A percentile compares a stretch with the other conserved stretches of the same genome.
Evolutionary conservation across 805 yeast species (phyloP).

Genomic region (Candida andamanensis): DNA sequence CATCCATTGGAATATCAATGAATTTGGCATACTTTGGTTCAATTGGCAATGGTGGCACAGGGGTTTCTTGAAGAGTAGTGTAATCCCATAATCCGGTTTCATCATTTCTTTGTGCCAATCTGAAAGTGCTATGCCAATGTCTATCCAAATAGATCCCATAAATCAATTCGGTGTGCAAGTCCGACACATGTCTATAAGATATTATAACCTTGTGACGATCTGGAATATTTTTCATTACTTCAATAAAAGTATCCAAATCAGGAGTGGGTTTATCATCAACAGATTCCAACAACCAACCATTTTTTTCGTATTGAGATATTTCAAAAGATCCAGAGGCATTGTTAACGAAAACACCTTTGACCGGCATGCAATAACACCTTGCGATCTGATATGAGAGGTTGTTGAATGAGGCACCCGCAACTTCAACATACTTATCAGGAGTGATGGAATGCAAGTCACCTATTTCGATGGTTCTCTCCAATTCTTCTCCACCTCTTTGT

Average conservation of each 20-base stretch:
- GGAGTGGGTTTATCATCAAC: constrained; percentile 71
- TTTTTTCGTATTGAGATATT: constrained; percentile 50
- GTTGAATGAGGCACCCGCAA: constrained; percentile 83
- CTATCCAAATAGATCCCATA: constrained; percentile 72
- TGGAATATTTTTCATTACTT: constrained; percentile 73
- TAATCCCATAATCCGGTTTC: constrained; percentile 54
- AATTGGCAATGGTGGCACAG: constrained; percentile 50
- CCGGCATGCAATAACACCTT: constrained; percentile 76
- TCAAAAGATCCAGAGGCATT: constrained; percentile 75
- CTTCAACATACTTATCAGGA: constrained; percentile 75
- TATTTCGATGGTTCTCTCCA: constrained; percentile 47
- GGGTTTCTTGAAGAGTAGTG: constrained; percentile 49
- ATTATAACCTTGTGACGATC: constrained; percentile 69
- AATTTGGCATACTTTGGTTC: constrained; percentile 63
- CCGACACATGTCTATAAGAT: constrained; percentile 71
- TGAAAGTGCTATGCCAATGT: constrained; percentile 75
- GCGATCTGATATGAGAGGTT: constrained; percentile 87
- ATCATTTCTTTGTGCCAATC: constrained; percentile 60
- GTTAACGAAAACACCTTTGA: constrained; percentile 75
- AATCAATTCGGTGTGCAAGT: constrained; percentile 67
- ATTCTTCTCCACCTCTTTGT: constrained; percentile 69
- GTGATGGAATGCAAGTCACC: constrained; percentile 79
- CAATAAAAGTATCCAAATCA: constrained; percentile 69
- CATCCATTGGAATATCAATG: constrained; percentile 61
- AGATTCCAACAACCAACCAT: constrained; percentile 79